A percentile compares a stretch with the other conserved stretches of the same genome.
Evolutionary conservation across 352 stramenopile genomes (phyloP).

Genomic region (Pythium chondricola): DNA sequence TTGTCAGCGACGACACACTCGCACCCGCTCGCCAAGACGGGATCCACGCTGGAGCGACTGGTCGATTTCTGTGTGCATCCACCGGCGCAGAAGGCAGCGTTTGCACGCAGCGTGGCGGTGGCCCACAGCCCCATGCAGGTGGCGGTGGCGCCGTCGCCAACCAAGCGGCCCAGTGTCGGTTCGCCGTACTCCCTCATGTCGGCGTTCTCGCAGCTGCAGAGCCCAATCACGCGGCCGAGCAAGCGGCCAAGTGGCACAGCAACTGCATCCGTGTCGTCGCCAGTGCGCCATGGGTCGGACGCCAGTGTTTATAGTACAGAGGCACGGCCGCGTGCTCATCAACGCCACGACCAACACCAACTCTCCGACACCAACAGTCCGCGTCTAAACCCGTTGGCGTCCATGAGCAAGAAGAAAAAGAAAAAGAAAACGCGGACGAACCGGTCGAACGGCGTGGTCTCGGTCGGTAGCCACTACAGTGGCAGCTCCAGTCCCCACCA

Average conservation of each 20-base stretch:
- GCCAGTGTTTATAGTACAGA: too few relatives aligned
- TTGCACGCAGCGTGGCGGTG: conserved; percentile 29
- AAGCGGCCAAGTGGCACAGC: conserved; percentile 13
- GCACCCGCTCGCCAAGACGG: not conserved
- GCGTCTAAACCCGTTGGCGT: not conserved
- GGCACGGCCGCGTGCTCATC: too few relatives aligned
- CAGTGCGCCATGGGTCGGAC: too few relatives aligned
- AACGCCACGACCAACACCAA: not conserved
- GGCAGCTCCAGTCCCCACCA: conserved; percentile 10
- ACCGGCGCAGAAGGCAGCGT: conserved; percentile 15
- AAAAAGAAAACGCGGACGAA: conserved; percentile 9
- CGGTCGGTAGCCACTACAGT: conserved; percentile 1
- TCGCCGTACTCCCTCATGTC: conserved; percentile 35
- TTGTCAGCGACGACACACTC: conserved; percentile 20
- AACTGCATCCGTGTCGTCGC: not conserved
- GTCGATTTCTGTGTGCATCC: conserved; percentile 38
- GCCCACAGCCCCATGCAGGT: conserved; percentile 30
- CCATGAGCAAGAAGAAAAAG: conserved; percentile 22
- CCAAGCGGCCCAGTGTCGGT: not conserved
- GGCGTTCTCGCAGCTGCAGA: conserved; percentile 38
- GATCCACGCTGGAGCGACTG: conserved; percentile 42
- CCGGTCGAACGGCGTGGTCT: conserved; percentile 4
- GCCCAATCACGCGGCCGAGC: conserved; percentile 50
- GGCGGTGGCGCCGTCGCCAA: conserved; percentile 33
- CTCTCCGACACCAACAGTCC: not conserved